These are phyloP conservation scores for Hypoxylon intermedium DNA, from an alignment of 495 filamentous ascomycete species.

Conservation along the genomic window DNA sequence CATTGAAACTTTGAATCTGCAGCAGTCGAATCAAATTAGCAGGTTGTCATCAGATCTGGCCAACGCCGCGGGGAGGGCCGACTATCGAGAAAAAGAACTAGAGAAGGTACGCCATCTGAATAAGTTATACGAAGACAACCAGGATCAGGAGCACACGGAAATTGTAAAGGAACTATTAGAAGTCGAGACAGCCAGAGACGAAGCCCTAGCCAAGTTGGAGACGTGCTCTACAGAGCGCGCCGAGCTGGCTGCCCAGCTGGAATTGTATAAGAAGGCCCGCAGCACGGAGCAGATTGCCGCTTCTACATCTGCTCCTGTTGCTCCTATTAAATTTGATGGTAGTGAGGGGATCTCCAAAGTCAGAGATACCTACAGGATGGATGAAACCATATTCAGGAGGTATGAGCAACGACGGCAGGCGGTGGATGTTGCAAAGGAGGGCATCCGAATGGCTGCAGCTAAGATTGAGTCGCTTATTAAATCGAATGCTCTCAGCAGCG, in stretches of 20 bases:
- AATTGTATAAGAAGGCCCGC: neutral
- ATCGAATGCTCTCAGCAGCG: conserved; percentile 34
- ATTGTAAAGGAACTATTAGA: conserved; percentile 3
- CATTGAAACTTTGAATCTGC: too few species aligned
- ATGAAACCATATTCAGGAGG: neutral
- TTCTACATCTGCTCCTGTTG: too few species aligned
- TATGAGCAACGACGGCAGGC: conserved; percentile 8
- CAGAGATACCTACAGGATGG: neutral
- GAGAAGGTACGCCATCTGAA: too few species aligned
- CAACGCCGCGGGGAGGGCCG: too few species aligned
- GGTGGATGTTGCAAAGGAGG: conserved; percentile 9
- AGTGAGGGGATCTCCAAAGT: too few species aligned
- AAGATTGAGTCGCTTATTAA: conserved; percentile 49
- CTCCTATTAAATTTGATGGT: too few species aligned
- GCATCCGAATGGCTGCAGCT: conserved; percentile 34
- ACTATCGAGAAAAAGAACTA: too few species aligned
- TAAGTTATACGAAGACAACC: conserved; percentile 38
- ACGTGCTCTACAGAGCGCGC: neutral
- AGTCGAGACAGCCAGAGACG: conserved; percentile 20
- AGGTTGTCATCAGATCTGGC: too few species aligned
- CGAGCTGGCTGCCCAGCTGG: conserved; percentile 14
- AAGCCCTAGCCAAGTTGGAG: neutral
- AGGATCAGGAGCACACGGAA: conserved; percentile 2
- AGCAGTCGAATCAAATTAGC: too few species aligned
- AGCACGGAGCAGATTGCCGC: too few species aligned